A percentile compares a stretch with the other conserved stretches of the same genome.
These are phyloP conservation scores for Pisolithus microcarpus DNA, from an alignment of 768 basidiomycete species.

Conservation along the genomic window DNA sequence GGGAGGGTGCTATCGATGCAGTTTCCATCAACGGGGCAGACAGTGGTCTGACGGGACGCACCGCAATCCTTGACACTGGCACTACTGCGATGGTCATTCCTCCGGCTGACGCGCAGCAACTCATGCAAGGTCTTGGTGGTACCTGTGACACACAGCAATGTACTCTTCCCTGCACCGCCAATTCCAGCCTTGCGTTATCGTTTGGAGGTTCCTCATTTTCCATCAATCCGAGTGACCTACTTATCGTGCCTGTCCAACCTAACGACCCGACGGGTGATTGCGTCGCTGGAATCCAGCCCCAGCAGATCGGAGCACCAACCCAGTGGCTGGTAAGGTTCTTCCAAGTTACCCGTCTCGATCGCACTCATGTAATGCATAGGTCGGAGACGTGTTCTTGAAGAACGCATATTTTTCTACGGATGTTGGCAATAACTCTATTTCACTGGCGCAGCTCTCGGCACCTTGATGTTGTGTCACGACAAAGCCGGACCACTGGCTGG, in stretches of 20 bases:
- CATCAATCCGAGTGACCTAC: slow-evolving; percentile 62
- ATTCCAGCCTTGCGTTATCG: slow-evolving; percentile 43
- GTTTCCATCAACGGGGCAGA: slow-evolving; percentile 52
- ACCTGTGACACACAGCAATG: slow-evolving; percentile 41
- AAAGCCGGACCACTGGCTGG: slow-evolving; percentile 7
- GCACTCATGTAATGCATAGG: slow-evolving; percentile 12
- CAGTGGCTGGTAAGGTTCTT: slow-evolving; percentile 58
- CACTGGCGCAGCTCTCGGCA: slow-evolving; percentile 48
- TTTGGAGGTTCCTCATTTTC: slow-evolving; percentile 53
- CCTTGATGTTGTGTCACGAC: slow-evolving; percentile 3
- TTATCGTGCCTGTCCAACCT: slow-evolving; percentile 45
- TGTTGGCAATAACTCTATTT: slow-evolving; percentile 48
- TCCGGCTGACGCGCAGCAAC: slow-evolving; percentile 42
- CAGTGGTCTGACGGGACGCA: slow-evolving; percentile 49
- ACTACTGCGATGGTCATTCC: slow-evolving; percentile 41
- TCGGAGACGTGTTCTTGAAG: slow-evolving; percentile 73
- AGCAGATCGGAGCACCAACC: slow-evolving; percentile 47
- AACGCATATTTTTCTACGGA: slow-evolving; percentile 69
- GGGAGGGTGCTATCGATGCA: slow-evolving; percentile 63
- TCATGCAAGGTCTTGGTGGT: slow-evolving; percentile 58
- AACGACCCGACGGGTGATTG: slow-evolving; percentile 56
- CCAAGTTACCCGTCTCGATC: neutral
- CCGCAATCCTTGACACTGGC: slow-evolving; percentile 57
- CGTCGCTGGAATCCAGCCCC: slow-evolving; percentile 60
- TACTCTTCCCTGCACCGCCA: slow-evolving; percentile 61